Evolutionary conservation across 306 rosid species (phyloP).

Genomic region (Cucurbita maxima): DNA sequence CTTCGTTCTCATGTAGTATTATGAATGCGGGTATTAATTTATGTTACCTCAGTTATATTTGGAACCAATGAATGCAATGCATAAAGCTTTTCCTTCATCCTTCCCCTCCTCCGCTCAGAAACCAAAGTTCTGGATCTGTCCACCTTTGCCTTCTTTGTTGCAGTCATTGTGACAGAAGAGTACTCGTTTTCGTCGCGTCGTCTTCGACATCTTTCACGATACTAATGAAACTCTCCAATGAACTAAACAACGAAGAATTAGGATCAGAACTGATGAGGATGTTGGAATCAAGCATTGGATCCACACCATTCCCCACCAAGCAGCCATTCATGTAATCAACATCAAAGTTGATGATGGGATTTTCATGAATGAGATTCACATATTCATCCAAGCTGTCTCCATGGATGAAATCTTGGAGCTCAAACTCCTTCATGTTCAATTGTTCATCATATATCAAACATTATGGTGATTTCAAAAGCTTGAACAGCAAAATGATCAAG

Average conservation of each 20-base stretch:
- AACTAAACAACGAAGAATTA: slow-evolving; percentile 16
- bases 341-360: slow-evolving; percentile 19
- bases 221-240: slow-evolving; percentile 31
- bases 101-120: slow-evolving; percentile 60
- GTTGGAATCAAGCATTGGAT: slow-evolving; percentile 11
- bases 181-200: slow-evolving; percentile 7
- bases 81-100: slow-evolving; percentile 87
- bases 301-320: slow-evolving; percentile 27
- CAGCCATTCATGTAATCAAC: no score
- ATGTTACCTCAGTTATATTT: slow-evolving; percentile 61
- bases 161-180: slow-evolving; percentile 28
- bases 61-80: slow-evolving; percentile 82
- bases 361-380: slow-evolving; percentile 1
- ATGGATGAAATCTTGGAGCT: slow-evolving; percentile 41
- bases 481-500: no score
- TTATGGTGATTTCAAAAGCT: neutral
- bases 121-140: slow-evolving; percentile 68
- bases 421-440: slow-evolving; percentile 32
- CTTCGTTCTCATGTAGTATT: no score
- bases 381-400: no score
- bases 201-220: slow-evolving; percentile 18
- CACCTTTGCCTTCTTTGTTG: slow-evolving; percentile 22
- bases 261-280: slow-evolving; percentile 19
- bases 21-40: neutral
- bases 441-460: slow-evolving; percentile 4